A percentile compares a stretch with the other conserved stretches of the same genome.
Evolutionary conservation across 2,329 filamentous ascomycete species (phyloP).

Genomic region (Hypoxylon sp.): DNA sequence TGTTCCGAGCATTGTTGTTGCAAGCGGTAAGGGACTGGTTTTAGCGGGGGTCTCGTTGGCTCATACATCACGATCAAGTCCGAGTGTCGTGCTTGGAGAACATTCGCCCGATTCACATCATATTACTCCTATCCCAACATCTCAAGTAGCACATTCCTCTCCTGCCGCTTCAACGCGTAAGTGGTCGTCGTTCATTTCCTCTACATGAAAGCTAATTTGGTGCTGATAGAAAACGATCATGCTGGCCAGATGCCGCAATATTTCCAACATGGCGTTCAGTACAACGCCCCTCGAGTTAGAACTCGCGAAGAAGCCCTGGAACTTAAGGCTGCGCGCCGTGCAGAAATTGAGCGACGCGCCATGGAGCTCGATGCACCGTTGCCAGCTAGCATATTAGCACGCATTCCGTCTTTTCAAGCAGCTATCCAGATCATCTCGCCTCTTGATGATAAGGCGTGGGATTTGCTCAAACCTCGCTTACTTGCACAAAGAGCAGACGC

Average conservation of each 20-base stretch:
- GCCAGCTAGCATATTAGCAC: conserved; percentile 71
- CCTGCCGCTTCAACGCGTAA: conserved; percentile 8
- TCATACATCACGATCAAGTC: conserved; percentile 11
- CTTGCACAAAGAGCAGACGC: conserved; percentile 75
- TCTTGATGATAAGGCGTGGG: conserved; percentile 79
- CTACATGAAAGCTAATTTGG: conserved; percentile 15
- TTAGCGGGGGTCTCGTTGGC: conserved; percentile 11
- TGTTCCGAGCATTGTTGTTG: background rate
- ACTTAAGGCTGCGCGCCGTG: conserved; percentile 74
- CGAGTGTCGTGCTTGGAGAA: conserved; percentile 11
- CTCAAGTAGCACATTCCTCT: conserved; percentile 7
- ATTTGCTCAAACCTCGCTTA: conserved; percentile 76
- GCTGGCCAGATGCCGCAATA: background rate
- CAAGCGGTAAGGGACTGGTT: conserved; percentile 8
- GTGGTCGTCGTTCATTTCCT: background rate
- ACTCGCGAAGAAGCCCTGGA: conserved; percentile 75
- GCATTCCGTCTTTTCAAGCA: conserved; percentile 81
- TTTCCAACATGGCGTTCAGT: conserved; percentile 19
- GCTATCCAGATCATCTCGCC: conserved; percentile 78
- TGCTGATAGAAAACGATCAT: conserved; percentile 20
- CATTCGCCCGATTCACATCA: background rate
- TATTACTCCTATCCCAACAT: background rate
- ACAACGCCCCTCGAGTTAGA: conserved; percentile 54
- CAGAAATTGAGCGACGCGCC: conserved; percentile 81
- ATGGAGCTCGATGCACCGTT: conserved; percentile 77